Base-by-base conservation (phyloP, 441 rosid species). In the Euphorbia schlechtendalii region DNA sequence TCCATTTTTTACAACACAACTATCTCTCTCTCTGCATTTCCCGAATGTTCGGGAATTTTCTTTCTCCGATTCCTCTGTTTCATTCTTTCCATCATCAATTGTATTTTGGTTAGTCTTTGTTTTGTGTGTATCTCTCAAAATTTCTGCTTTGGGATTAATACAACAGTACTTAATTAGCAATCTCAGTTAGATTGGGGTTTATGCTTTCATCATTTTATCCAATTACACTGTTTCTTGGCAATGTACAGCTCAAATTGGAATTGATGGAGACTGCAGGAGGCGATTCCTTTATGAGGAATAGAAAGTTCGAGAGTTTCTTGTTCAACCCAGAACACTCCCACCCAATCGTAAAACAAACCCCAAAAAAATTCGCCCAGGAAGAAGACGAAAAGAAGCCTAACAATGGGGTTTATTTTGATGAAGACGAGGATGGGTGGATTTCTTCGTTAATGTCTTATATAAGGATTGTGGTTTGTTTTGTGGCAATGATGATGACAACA, bases 401-500 rank as follows among this genome's bases (percentile, higher is more conserved):
- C 25, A 56, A 36, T 9, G 7, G 7, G 3, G 7, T 2, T 32
- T 74, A 65, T 48, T 77, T 48, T 27, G 74, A 70, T 73, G 75
- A 58, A 22, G 81, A 77, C 14, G 78, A 80, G 43, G 81, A 77
- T 74, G 83, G 82, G 20, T 78, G 84, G 83, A 21, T 74, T 28
- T 41, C 79, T 3, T 51, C 17, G 56, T 18, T 80, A 71, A 61
- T 77, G 56, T 84, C 84, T n/a, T 82, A 66, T 66, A 46, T 77
- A 7, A 80, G 82, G 61, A 80, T 84, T 51, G 74, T 78, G 13
- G 36, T 72, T 4, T 82, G 89, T 73, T 84, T 82, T 46, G 10
- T 76, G 63, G 62, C 74, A 20, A 80, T 82, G 89, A 74, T 77
- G 85, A 67, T 78, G 12, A 80, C 82, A 12, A 77, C 85, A 14